Base-by-base conservation (phyloP, 306 rosid genomes). In the Quercus parvula region DNA sequence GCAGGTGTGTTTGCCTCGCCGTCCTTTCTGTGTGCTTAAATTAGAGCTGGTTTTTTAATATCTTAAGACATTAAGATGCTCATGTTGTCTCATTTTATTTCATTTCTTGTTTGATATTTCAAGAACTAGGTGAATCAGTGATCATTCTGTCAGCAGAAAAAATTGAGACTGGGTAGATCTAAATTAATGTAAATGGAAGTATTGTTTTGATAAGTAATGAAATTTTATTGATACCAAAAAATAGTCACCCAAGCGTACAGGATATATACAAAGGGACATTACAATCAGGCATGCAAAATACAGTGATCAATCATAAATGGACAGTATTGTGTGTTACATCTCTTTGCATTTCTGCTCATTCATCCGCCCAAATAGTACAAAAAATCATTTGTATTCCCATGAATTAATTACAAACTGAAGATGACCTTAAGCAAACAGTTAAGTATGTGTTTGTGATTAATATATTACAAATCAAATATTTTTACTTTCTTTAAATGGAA, bases 1-100 rank as follows among this genome's bases (percentile, higher is more conserved):
- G 59, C 99, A 94, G 89, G 98, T 90, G 86, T 79, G 82, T 71
- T 75, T 81, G 59, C 77, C 72, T 75, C 20, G 51, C 70, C 49
- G 75, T 74, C 25, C 74, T 63, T 51, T 20, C 73, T 77, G 11
- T 28, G 61, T 76, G 76, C 74, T 63, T 72, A 78, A 85, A 11
- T 18, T 51, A n/a, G n/a, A n/a, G n/a, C n/a, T n/a, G n/a, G n/a
- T n/a, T n/a, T n/a, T n/a, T n/a, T n/a, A n/a, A n/a, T n/a, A n/a
- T n/a, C n/a, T n/a, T n/a, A n/a, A n/a, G n/a, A n/a, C n/a, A n/a
- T n/a, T n/a, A n/a, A n/a, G n/a, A n/a, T n/a, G n/a, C n/a, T n/a
- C n/a, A n/a, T n/a, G n/a, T n/a, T n/a, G n/a, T n/a, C n/a, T n/a
- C n/a, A n/a, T n/a, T n/a, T n/a, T n/a, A n/a, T n/a, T n/a, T n/a